phyloP scores from a whole-genome alignment of 108 stramenopile genomes.

The Skeletonema marinoi region DNA sequence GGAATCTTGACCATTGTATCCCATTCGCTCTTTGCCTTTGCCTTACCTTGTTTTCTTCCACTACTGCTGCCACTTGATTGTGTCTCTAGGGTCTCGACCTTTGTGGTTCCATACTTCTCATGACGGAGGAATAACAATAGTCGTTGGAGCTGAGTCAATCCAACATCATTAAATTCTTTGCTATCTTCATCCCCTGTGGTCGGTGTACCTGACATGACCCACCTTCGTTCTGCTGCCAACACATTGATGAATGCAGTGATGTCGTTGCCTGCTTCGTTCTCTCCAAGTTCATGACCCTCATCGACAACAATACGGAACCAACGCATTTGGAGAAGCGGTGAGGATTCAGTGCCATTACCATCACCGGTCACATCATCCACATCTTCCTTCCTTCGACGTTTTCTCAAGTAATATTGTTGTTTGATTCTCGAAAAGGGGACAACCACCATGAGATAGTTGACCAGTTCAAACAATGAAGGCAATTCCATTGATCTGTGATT shows the following conservation, averaged over 20 bases:
- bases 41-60: not conserved
- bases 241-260: slow-evolving; percentile 54
- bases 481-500: slow-evolving; percentile 19
- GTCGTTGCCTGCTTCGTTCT: slow-evolving; percentile 36
- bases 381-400: slow-evolving; percentile 22
- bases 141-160: slow-evolving; percentile 58
- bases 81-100: not conserved
- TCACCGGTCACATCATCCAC: not conserved
- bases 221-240: slow-evolving; percentile 73
- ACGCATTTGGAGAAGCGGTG: slow-evolving; percentile 46
- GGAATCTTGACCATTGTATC: slow-evolving; percentile 48
- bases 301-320: slow-evolving; percentile 75
- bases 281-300: slow-evolving; percentile 82
- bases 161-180: slow-evolving; percentile 24
- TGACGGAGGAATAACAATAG: slow-evolving; percentile 53
- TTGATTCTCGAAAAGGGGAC: slow-evolving; percentile 52
- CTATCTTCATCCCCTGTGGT: slow-evolving; percentile 63
- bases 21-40: slow-evolving; percentile 48
- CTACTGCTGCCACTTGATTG: not conserved
- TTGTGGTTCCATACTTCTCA: slow-evolving; percentile 37
- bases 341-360: not conserved
- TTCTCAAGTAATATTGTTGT: slow-evolving; percentile 18
- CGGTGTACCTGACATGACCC: slow-evolving; percentile 85
- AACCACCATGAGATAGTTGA: slow-evolving; percentile 51
- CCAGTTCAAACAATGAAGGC: slow-evolving; percentile 34